These are phyloP conservation scores for Acer yangbiense DNA, from an alignment of 345 rosid species.

Conservation along the genomic window DNA sequence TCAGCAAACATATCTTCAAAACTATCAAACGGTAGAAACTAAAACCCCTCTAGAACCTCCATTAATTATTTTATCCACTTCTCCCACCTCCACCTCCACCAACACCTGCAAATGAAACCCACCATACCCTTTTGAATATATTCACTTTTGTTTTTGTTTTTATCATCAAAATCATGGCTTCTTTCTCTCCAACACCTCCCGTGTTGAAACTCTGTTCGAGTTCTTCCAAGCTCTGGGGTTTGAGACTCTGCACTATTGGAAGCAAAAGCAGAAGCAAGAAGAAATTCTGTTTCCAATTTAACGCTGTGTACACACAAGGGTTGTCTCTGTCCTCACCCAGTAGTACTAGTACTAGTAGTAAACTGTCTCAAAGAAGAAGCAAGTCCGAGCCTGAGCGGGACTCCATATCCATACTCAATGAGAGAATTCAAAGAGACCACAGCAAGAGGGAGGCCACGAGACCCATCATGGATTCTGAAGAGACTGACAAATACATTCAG, in stretches of 20 bases:
- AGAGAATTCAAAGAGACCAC: conserved; percentile 71
- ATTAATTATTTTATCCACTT: conserved; percentile 16
- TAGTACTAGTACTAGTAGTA: conserved; percentile 23
- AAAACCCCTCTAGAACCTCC: conserved; percentile 36
- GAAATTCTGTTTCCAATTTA: conserved; percentile 28
- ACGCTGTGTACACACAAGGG: conserved; percentile 47
- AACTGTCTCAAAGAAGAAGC: conserved; percentile 39
- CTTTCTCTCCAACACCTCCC: conserved; percentile 9
- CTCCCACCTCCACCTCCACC: neutral
- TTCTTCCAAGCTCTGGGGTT: neutral
- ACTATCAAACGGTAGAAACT: neutral
- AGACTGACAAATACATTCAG: conserved; percentile 82
- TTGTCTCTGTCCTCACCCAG: conserved; percentile 32
- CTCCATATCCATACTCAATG: conserved; percentile 71
- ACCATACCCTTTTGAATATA: conserved; percentile 17
- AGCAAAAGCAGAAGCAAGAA: conserved; percentile 12
- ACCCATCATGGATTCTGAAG: conserved; percentile 71
- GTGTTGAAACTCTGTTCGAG: conserved; percentile 2
- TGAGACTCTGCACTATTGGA: neutral
- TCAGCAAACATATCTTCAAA: no score
- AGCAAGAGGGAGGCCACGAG: conserved; percentile 55
- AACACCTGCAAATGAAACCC: conserved; percentile 16
- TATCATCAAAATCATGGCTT: conserved; percentile 37
- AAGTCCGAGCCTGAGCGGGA: conserved; percentile 50
- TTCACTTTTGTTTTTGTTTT: neutral